Conservation (phyloP, 768 basidiomycete species). For the Suillus americanus region DNA sequence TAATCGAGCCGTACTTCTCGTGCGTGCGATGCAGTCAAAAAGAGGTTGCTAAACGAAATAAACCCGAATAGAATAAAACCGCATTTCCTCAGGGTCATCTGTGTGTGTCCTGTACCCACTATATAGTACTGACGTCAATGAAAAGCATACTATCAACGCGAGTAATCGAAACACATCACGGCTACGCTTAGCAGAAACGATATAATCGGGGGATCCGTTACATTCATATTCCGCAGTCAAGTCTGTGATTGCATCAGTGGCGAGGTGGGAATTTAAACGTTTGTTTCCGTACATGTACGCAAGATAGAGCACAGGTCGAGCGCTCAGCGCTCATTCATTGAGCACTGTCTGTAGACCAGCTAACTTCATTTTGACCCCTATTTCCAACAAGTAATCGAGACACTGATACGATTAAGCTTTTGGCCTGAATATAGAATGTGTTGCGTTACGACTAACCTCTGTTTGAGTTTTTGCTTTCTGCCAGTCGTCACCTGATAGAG, state of each 20-base stretch:
- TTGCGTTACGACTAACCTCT: slow-evolving; percentile 46
- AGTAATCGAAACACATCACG: background rate
- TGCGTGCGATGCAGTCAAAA: background rate
- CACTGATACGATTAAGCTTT: slow-evolving; percentile 47
- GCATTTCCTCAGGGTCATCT: too few relatives aligned
- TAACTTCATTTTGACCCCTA: slow-evolving; percentile 79
- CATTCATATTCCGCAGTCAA: background rate
- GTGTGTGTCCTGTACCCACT: background rate
- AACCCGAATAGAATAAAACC: background rate
- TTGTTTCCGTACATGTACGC: background rate
- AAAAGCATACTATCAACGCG: background rate
- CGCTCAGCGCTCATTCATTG: slow-evolving; percentile 17
- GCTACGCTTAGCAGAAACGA: background rate
- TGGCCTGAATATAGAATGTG: background rate
- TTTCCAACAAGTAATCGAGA: slow-evolving; percentile 88
- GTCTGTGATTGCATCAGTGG: background rate
- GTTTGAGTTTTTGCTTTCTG: slow-evolving; percentile 88
- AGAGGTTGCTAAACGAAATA: too few relatives aligned
- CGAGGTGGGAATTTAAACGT: background rate
- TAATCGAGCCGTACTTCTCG: background rate
- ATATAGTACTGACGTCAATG: background rate
- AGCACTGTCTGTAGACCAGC: slow-evolving; percentile 55
- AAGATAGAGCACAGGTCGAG: background rate
- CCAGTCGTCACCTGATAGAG: slow-evolving; percentile 61
- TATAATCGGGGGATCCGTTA: background rate